A percentile compares a stretch with the other conserved stretches of the same genome.
These are phyloP conservation scores for Ilyonectria mors-panacis DNA, from an alignment of 2,329 filamentous ascomycete species.

Conservation along the genomic window DNA sequence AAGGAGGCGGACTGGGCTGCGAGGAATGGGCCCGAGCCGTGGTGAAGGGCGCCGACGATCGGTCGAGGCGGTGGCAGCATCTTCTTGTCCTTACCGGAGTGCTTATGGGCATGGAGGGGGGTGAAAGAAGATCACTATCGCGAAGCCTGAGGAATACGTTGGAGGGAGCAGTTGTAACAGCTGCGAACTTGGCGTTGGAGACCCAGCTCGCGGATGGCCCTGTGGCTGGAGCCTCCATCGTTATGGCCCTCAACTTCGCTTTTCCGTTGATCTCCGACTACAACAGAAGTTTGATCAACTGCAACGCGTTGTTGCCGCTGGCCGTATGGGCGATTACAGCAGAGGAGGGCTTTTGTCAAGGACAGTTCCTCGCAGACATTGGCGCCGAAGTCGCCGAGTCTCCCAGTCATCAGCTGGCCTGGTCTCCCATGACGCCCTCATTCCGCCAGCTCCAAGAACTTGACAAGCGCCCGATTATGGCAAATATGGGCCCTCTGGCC, in stretches of 20 bases:
- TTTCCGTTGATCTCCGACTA: slow-evolving; percentile 79
- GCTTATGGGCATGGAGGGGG: slow-evolving; percentile 80
- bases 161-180: slow-evolving; percentile 80
- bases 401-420: slow-evolving; percentile 66
- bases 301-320: slow-evolving; percentile 79
- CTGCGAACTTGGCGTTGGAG: slow-evolving; percentile 82
- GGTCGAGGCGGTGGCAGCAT: slow-evolving; percentile 84
- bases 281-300: slow-evolving; percentile 73
- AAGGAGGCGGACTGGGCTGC: slow-evolving; percentile 62
- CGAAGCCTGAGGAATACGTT: slow-evolving; percentile 75
- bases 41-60: slow-evolving; percentile 70
- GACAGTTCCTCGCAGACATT: slow-evolving; percentile 80
- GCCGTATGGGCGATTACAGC: slow-evolving; percentile 78
- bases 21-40: slow-evolving; percentile 72
- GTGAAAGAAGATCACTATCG: slow-evolving; percentile 75
- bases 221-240: slow-evolving; percentile 67
- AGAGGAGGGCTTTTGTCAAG: slow-evolving; percentile 81
- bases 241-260: slow-evolving; percentile 81
- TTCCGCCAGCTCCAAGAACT: slow-evolving; percentile 72
- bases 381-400: slow-evolving; percentile 75
- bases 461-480: slow-evolving; percentile 72
- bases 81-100: slow-evolving; percentile 84
- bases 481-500: slow-evolving; percentile 77
- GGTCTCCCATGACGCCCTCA: slow-evolving; percentile 73
- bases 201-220: slow-evolving; percentile 58